Percentiles rank a stretch among this genome's conserved stretches.
phyloP scores from a whole-genome alignment of 345 rosid genomes.

The Hypericum androsaemum region DNA sequence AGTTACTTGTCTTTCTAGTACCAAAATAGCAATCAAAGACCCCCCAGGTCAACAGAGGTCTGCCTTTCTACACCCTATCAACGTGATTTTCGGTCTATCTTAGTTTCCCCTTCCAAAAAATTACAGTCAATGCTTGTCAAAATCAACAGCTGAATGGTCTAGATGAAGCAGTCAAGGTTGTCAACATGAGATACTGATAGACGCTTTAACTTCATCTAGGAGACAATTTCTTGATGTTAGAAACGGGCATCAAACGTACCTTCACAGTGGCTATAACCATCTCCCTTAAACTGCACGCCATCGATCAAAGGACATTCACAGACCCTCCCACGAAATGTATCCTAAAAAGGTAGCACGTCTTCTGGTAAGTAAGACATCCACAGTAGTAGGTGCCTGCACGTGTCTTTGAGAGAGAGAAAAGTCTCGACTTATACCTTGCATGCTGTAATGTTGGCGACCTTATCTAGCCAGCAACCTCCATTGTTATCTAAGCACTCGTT shows the following conservation, averaged over 20 bases:
- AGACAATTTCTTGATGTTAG: background rate
- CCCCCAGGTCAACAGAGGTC: too few species aligned
- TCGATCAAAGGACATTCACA: slow-evolving; percentile 87
- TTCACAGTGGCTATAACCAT: slow-evolving; percentile 92
- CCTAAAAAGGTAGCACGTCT: slow-evolving; percentile 34
- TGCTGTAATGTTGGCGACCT: slow-evolving; percentile 70
- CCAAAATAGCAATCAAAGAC: too few species aligned
- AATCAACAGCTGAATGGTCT: too few species aligned
- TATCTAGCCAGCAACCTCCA: slow-evolving; percentile 96
- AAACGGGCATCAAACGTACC: slow-evolving; percentile 31
- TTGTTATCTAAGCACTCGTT: slow-evolving; percentile 88
- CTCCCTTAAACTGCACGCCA: slow-evolving; percentile 94
- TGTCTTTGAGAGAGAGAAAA: background rate
- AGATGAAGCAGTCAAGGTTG: too few species aligned
- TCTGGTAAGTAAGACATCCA: background rate
- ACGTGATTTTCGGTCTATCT: too few species aligned
- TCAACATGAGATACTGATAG: too few species aligned
- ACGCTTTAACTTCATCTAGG: too few species aligned
- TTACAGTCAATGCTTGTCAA: too few species aligned
- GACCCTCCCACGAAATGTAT: slow-evolving; percentile 92
- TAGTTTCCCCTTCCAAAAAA: too few species aligned
- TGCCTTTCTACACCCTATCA: too few species aligned
- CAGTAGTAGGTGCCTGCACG: too few species aligned
- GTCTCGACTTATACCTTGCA: slow-evolving; percentile 56
- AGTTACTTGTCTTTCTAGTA: too few species aligned